These are phyloP conservation scores for Umbelopsis vinacea DNA, from an alignment of 192 early-diverging fungal genomes.

Conservation along the genomic window DNA sequence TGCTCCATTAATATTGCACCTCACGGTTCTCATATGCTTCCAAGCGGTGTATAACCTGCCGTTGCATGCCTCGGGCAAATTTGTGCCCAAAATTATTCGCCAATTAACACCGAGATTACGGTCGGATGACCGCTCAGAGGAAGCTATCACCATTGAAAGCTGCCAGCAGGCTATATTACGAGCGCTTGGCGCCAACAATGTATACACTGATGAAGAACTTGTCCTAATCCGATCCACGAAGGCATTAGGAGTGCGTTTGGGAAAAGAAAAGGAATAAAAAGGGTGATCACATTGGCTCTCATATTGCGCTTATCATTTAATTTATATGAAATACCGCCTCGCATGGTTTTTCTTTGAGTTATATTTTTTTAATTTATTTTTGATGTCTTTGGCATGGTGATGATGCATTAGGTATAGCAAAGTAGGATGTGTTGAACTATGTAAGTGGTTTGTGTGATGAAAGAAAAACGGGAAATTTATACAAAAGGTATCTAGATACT, in stretches of 20 bases:
- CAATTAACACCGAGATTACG: slow-evolving; percentile 6
- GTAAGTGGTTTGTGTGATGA: too few relatives aligned
- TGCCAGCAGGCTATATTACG: slow-evolving; percentile 1
- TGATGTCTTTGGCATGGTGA: too few relatives aligned
- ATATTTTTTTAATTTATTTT: too few relatives aligned
- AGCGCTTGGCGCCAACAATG: not conserved
- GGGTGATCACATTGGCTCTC: not conserved
- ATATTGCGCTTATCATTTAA: too few relatives aligned
- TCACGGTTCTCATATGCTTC: slow-evolving; percentile 13
- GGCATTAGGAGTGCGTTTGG: not conserved
- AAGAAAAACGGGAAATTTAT: not conserved
- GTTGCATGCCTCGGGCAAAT: slow-evolving; percentile 27
- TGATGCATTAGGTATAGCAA: too few relatives aligned
- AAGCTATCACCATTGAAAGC: not conserved
- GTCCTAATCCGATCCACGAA: not conserved
- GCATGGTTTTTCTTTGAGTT: too few relatives aligned
- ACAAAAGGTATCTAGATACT: slow-evolving; percentile 26
- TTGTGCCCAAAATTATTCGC: slow-evolving; percentile 19
- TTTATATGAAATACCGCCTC: too few relatives aligned
- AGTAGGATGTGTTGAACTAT: too few relatives aligned
- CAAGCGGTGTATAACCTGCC: slow-evolving; percentile 17
- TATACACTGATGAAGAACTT: slow-evolving; percentile 4
- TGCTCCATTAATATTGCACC: slow-evolving; percentile 16
- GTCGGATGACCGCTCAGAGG: not conserved
- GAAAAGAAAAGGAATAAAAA: not conserved